Evolutionary conservation across 2,329 filamentous ascomycete genomes (phyloP).

Genomic region (Exserohilum rostratum): DNA sequence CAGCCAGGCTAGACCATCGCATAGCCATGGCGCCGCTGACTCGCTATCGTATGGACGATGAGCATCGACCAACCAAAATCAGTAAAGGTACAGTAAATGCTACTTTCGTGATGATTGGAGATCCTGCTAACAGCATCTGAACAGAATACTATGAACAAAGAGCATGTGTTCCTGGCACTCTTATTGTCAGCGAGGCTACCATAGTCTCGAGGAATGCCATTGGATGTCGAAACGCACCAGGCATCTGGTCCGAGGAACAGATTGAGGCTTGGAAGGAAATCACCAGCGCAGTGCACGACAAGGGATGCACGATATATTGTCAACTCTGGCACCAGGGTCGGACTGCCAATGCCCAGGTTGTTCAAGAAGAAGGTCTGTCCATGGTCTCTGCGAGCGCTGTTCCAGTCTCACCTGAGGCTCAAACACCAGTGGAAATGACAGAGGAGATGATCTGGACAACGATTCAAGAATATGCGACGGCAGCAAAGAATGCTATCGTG

Average conservation of each 20-base stretch:
- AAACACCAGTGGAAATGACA: slow-evolving; percentile 40
- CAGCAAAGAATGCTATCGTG: slow-evolving; percentile 52
- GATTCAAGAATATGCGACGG: slow-evolving; percentile 45
- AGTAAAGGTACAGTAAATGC: slow-evolving; percentile 7
- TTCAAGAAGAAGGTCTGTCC: slow-evolving; percentile 34
- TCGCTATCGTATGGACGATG: slow-evolving; percentile 49
- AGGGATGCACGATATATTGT: slow-evolving; percentile 62
- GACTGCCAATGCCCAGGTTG: slow-evolving; percentile 49
- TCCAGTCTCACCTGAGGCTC: slow-evolving; percentile 33
- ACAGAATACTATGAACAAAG: slow-evolving; percentile 60
- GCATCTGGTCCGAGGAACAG: slow-evolving; percentile 57
- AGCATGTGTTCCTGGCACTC: slow-evolving; percentile 57
- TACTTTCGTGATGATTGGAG: background rate
- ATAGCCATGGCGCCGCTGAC: slow-evolving; percentile 46
- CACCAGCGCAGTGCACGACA: slow-evolving; percentile 64
- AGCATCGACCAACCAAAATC: slow-evolving; percentile 50
- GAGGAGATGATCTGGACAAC: slow-evolving; percentile 44
- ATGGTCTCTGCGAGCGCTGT: slow-evolving; percentile 41
- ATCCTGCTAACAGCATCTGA: background rate
- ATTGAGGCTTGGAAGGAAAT: slow-evolving; percentile 63
- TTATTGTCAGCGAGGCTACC: slow-evolving; percentile 64
- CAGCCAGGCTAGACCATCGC: slow-evolving; percentile 35
- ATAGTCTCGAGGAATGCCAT: slow-evolving; percentile 55
- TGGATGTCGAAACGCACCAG: slow-evolving; percentile 58
- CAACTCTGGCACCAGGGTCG: slow-evolving; percentile 68